Evolutionary conservation across 768 basidiomycete genomes (phyloP).

Genomic region (Boletus pseudopeckii): DNA sequence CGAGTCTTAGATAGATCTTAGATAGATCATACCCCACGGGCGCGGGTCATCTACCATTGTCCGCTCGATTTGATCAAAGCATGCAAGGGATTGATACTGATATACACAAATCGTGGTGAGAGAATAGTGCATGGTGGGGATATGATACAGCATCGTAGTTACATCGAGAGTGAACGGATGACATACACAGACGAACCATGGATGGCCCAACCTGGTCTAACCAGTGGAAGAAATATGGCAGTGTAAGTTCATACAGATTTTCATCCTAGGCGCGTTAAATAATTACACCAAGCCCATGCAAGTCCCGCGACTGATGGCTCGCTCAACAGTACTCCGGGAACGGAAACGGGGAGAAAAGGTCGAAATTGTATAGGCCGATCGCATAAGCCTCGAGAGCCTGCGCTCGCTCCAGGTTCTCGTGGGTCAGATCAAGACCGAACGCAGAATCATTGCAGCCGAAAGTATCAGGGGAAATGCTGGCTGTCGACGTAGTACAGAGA

Average conservation of each 20-base stretch:
- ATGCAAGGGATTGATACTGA: background rate
- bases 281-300: background rate
- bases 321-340: constrained; percentile 20
- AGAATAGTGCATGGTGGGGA: constrained; percentile 1
- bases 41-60: background rate
- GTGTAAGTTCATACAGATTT: background rate
- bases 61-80: background rate
- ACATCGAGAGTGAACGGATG: background rate
- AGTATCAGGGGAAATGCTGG: background rate
- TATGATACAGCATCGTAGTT: background rate
- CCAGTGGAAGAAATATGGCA: background rate
- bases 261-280: background rate
- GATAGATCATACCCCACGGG: background rate
- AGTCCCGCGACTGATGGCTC: background rate
- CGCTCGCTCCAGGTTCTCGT: constrained; percentile 23
- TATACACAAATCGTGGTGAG: background rate
- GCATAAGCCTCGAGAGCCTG: constrained; percentile 31
- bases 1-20: background rate
- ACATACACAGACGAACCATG: background rate
- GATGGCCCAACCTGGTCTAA: constrained; percentile 1
- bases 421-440: constrained; percentile 1
- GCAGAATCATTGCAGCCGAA: constrained; percentile 1
- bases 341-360: constrained; percentile 21
- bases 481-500: background rate
- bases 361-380: constrained; percentile 27